Base-by-base conservation (phyloP, 2,329 filamentous ascomycete species). In the Pyrenophora teres region DNA sequence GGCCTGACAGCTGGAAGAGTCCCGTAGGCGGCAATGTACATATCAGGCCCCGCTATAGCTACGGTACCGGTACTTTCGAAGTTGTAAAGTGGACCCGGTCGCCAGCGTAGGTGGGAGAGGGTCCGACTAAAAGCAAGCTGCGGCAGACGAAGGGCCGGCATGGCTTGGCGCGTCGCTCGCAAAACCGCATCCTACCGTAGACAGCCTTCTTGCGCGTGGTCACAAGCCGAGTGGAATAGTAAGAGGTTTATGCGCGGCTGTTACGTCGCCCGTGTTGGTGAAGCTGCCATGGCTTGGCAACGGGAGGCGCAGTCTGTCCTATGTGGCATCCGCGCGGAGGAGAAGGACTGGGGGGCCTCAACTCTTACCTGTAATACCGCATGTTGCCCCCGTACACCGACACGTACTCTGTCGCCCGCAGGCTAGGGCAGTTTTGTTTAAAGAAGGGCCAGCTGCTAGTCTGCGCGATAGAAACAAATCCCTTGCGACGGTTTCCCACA, bases 241-340 rank as follows among this genome's bases (percentile, higher is more conserved):
- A 30, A 30, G 27, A 30, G 10, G 27, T 13, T 30, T 40, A 13
- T 62, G 64, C 63, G 62, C 60, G 60, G 62, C 60, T 47, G 57
- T 66, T 63, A 64, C 63, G 62, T 66, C 50, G 48, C 49, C 40
- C 35, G 55, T 31, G 40, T 40, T 42, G 13, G 46, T 32, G 31
- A 30, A 21, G 21, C 35, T 52, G 44, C 35, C 43, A 54, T 48
- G 44, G 51, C 62, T 64, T 64, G 63, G 62, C 61, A 53, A 27
- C 40, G 31, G 45, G 60, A 60, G 56, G 57, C 61, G 59, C 60
- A 63, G 62, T 50, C 39, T 44, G 43, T 30, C 43, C 49, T 41
- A 42, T 38, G 36, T 23, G 46, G 37, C 42, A 33, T 48, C 44
- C 31, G 49, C 44, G 21, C 42, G 31, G 35, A 13, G 40, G 25